These are phyloP conservation scores for Irineochytrium annulatum DNA, from an alignment of 192 early-diverging fungal genomes.

Conservation along the genomic window DNA sequence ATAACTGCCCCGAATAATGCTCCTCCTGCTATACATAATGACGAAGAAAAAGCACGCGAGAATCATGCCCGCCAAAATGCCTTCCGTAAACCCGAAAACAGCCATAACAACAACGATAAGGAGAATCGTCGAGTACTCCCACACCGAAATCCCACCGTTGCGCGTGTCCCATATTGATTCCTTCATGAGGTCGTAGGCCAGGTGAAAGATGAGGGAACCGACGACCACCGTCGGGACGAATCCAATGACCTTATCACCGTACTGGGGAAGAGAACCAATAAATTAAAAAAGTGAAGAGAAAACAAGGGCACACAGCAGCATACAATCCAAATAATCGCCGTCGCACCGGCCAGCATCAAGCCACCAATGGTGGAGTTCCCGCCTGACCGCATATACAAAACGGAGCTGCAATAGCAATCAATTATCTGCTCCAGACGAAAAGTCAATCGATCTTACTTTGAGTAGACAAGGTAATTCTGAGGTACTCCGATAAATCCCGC, in stretches of 20 bases:
- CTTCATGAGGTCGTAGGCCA: constrained; percentile 89
- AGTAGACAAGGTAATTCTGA: constrained; percentile 89
- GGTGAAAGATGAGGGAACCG: constrained; percentile 93
- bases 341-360: constrained; percentile 71
- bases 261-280: too few species aligned
- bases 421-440: background rate
- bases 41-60: constrained; percentile 96
- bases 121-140: constrained; percentile 88
- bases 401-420: constrained; percentile 36
- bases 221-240: constrained; percentile 95
- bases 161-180: constrained; percentile 87
- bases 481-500: constrained; percentile 75
- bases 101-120: constrained; percentile 87
- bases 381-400: constrained; percentile 90
- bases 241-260: constrained; percentile 80
- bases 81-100: constrained; percentile 83
- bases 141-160: constrained; percentile 67
- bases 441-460: constrained; percentile 42
- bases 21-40: constrained; percentile 46
- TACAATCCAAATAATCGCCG: constrained; percentile 72
- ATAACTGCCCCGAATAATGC: constrained; percentile 37
- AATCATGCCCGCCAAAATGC: constrained; percentile 88
- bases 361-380: constrained; percentile 84
- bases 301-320: too few species aligned
- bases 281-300: too few species aligned